Percentiles rank a stretch among this genome's conserved stretches.
Conservation (phyloP, 2,329 filamentous ascomycete species). For the Paecilomyces dactylethromorphus region DNA sequence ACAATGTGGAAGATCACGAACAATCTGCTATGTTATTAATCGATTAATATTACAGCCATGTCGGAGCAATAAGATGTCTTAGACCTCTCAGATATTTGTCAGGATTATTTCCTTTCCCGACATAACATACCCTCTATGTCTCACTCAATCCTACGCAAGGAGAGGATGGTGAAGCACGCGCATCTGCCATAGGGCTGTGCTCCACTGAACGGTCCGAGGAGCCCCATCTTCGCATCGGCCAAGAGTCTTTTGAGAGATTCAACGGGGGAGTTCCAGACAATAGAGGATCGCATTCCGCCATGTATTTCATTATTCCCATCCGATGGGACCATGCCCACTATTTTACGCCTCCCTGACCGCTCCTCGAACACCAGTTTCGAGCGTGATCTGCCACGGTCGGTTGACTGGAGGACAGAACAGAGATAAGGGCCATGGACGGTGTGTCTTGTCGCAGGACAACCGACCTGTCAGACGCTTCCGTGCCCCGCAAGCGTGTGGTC, state of each 20-base stretch:
- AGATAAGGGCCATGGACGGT: background rate
- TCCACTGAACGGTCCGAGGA: background rate
- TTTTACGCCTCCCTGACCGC: background rate
- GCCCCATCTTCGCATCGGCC: background rate
- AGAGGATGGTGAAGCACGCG: background rate
- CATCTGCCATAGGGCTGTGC: background rate
- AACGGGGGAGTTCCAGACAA: background rate
- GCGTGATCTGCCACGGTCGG: background rate
- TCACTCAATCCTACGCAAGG: background rate
- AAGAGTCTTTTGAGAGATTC: background rate
- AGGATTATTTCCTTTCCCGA: background rate
- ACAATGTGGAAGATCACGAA: background rate
- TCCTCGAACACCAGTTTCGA: background rate
- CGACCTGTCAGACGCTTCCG: background rate
- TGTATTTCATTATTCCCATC: background rate
- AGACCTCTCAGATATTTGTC: background rate
- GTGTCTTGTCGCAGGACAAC: background rate
- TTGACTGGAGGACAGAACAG: background rate
- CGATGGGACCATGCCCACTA: background rate
- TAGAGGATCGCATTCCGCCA: background rate
- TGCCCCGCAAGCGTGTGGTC: background rate
- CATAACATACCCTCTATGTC: background rate
- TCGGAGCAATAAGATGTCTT: background rate
- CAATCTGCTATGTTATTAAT: background rate
- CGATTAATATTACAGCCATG: background rate